Percentiles rank a stretch among this genome's conserved stretches.
Conservation (phyloP, 148 eudicot species). For the Camellia granthamiana region DNA sequence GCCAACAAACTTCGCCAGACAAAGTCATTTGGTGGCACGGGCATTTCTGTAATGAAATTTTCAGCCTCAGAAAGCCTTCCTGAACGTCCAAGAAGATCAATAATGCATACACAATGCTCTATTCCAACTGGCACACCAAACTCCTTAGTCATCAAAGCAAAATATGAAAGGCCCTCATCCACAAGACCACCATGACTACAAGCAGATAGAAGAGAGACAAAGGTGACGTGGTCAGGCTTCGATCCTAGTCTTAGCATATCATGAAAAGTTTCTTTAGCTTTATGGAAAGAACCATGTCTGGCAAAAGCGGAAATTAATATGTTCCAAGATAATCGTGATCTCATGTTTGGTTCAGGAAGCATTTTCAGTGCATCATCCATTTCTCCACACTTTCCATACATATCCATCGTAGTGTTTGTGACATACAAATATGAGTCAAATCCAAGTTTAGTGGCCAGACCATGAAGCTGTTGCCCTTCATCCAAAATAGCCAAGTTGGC, state of each 20-base stretch:
- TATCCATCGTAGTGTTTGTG: constrained; percentile 60
- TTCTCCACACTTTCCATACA: constrained; percentile 87
- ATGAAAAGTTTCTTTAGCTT: constrained; percentile 56
- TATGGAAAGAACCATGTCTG: constrained; percentile 59
- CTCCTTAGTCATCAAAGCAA: constrained; percentile 42
- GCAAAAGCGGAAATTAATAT: constrained; percentile 65
- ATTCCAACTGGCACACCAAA: constrained; percentile 63
- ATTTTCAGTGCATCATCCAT: constrained; percentile 56
- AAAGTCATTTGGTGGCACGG: constrained; percentile 63
- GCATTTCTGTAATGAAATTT: constrained; percentile 59
- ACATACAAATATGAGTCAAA: constrained; percentile 47
- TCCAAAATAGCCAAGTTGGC: constrained; percentile 69
- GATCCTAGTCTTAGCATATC: constrained; percentile 47
- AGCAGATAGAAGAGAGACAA: constrained; percentile 74
- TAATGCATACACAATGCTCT: constrained; percentile 79
- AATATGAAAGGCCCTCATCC: constrained; percentile 69
- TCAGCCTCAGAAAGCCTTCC: constrained; percentile 67
- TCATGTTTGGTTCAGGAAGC: constrained; percentile 45
- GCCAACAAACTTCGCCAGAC: constrained; percentile 71
- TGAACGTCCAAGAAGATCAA: constrained; percentile 73
- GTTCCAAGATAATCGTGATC: constrained; percentile 70
- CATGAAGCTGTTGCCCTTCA: constrained; percentile 69
- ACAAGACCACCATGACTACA: constrained; percentile 84
- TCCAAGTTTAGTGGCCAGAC: constrained; percentile 53
- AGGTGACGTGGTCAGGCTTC: constrained; percentile 72